Conservation (phyloP, 331 rosid species). For the Cydonia oblonga region DNA sequence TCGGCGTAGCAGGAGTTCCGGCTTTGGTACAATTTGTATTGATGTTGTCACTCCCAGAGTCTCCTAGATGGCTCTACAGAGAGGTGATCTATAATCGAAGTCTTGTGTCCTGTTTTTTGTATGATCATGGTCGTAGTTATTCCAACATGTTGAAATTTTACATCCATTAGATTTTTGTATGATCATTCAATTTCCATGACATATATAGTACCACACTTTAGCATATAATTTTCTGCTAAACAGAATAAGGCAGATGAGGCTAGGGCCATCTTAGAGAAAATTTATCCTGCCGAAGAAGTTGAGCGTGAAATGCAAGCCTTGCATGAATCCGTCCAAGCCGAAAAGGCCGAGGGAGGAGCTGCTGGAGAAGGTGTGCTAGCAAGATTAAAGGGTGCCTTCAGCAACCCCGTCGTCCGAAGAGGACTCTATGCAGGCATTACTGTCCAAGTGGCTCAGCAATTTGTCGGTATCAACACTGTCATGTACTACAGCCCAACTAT, state of each 20-base stretch:
- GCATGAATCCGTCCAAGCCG: conserved; percentile 39
- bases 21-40: conserved; percentile 44
- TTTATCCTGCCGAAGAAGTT: conserved; percentile 36
- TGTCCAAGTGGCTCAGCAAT: conserved; percentile 69
- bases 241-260: conserved; percentile 53
- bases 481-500: conserved; percentile 88
- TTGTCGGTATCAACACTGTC: conserved; percentile 75
- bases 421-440: conserved; percentile 57
- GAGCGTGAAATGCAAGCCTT: conserved; percentile 47
- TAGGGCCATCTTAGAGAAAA: conserved; percentile 26
- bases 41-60: conserved; percentile 67
- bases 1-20: conserved; percentile 72
- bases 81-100: conserved; percentile 19
- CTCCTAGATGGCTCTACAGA: conserved; percentile 73
- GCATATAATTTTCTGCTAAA: not conserved
- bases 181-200: not conserved
- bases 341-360: conserved; percentile 33
- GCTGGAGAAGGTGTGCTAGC: conserved; percentile 26
- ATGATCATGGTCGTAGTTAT: not conserved
- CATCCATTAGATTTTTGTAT: not conserved
- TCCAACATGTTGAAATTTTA: not conserved
- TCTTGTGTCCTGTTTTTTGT: not conserved
- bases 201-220: not conserved
- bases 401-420: conserved; percentile 38
- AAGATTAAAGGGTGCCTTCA: conserved; percentile 32